Evolutionary conservation across 768 basidiomycete species (phyloP).

Genomic region (Calocera cornea): DNA sequence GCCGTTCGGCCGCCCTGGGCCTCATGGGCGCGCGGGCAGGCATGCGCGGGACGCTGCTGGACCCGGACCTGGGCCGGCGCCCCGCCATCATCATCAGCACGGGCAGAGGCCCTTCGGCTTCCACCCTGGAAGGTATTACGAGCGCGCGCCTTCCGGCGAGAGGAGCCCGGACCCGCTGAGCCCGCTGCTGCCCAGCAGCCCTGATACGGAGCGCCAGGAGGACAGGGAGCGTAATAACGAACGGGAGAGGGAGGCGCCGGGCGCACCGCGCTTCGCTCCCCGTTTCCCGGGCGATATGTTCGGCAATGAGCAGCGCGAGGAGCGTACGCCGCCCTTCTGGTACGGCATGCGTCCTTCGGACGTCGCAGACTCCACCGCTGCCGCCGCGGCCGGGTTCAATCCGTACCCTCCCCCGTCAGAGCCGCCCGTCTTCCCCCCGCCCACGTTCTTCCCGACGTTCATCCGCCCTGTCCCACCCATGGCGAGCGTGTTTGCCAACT

Average conservation of each 20-base stretch:
- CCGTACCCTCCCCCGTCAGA: too few relatives aligned
- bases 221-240: not conserved
- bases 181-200: not conserved
- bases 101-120: too few relatives aligned
- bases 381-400: too few relatives aligned
- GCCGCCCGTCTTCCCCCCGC: too few relatives aligned
- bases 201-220: not conserved
- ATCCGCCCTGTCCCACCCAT: too few relatives aligned
- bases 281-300: not conserved
- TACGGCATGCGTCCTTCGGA: too few relatives aligned
- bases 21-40: not conserved
- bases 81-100: too few relatives aligned
- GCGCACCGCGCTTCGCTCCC: not conserved
- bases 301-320: not conserved
- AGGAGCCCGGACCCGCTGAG: conserved; percentile 14
- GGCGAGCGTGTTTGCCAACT: not conserved
- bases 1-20: not conserved
- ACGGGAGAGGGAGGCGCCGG: not conserved
- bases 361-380: too few relatives aligned
- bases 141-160: conserved; percentile 17
- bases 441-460: too few relatives aligned
- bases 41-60: not conserved
- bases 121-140: not conserved
- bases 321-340: too few relatives aligned
- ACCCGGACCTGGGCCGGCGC: not conserved